Conservation (phyloP, 192 early-diverging fungal species). For the Geosiphon pyriformis region DNA sequence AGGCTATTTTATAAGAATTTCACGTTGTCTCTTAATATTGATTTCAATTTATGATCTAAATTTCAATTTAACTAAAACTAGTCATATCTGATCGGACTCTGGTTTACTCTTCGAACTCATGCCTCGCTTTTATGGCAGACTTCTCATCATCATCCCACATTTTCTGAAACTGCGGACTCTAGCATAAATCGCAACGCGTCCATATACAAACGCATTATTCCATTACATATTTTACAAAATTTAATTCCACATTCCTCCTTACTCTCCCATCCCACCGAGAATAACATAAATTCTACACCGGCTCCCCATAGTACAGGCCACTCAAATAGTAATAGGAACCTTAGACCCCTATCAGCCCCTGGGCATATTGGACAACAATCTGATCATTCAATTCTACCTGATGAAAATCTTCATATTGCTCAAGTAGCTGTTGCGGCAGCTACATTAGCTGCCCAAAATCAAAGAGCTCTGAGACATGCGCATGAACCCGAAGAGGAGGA, state of each 20-base stretch:
- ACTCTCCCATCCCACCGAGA: background rate
- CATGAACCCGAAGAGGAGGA: conserved; percentile 59
- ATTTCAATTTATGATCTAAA: too few species aligned
- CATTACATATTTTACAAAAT: conserved; percentile 44
- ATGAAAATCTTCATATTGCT: conserved; percentile 19
- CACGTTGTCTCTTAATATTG: too few species aligned
- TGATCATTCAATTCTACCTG: background rate
- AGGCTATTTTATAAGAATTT: conserved; percentile 15
- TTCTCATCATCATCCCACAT: conserved; percentile 29
- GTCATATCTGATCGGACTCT: conserved; percentile 85
- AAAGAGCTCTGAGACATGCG: conserved; percentile 30
- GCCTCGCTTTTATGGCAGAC: conserved; percentile 69
- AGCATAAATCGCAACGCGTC: conserved; percentile 26
- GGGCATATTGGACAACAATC: background rate
- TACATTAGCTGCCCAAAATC: conserved; percentile 24
- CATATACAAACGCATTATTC: conserved; percentile 42
- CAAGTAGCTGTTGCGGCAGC: conserved; percentile 12
- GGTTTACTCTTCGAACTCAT: conserved; percentile 92
- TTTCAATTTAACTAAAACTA: too few species aligned
- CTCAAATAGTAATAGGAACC: background rate
- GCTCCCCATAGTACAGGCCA: background rate
- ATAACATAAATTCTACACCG: background rate
- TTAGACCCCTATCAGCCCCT: conserved; percentile 1
- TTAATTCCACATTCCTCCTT: conserved; percentile 15
- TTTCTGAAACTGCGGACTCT: conserved; percentile 24